A percentile compares a stretch with the other conserved stretches of the same genome.
Evolutionary conservation across 1,284 basidiomycete species (phyloP).

Genomic region (Retiboletus flavoniger): DNA sequence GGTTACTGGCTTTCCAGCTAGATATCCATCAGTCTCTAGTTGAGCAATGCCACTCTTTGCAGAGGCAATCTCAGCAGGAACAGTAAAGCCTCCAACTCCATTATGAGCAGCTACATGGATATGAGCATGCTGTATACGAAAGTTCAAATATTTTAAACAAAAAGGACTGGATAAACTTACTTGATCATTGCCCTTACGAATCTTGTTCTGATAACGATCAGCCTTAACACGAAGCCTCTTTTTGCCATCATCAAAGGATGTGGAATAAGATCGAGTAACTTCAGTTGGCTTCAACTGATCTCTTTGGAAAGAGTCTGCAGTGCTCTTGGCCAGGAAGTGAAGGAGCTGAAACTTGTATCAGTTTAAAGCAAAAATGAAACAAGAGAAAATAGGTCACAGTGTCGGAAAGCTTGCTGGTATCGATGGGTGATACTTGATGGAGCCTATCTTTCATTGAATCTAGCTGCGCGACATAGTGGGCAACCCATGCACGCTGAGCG

Average conservation of each 20-base stretch:
- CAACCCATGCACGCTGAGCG: constrained; percentile 54
- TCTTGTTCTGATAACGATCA: constrained; percentile 42
- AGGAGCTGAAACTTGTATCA: constrained; percentile 30
- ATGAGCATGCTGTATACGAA: constrained; percentile 13
- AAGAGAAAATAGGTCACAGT: constrained; percentile 31
- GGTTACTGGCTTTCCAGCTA: constrained; percentile 32
- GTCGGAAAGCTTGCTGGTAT: constrained; percentile 39
- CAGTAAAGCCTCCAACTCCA: constrained; percentile 18
- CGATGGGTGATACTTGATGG: constrained; percentile 37
- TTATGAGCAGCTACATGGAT: constrained; percentile 17
- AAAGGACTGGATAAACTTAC: constrained; percentile 20
- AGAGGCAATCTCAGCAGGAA: constrained; percentile 15
- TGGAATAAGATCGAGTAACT: constrained; percentile 40
- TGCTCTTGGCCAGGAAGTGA: constrained; percentile 48
- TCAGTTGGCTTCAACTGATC: constrained; percentile 46
- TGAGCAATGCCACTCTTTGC: constrained; percentile 4
- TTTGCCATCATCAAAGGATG: constrained; percentile 24
- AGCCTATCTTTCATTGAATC: constrained; percentile 24
- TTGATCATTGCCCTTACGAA: constrained; percentile 35
- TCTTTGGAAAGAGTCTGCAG: constrained; percentile 47
- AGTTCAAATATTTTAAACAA: background rate
- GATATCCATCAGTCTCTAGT: constrained; percentile 13
- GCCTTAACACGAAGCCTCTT: constrained; percentile 33
- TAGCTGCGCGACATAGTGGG: constrained; percentile 39
- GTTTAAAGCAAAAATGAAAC: background rate